Percentiles rank a stretch among this genome's conserved stretches.
These are phyloP conservation scores for Quercus lobata DNA, from an alignment of 331 rosid genomes.

Conservation along the genomic window DNA sequence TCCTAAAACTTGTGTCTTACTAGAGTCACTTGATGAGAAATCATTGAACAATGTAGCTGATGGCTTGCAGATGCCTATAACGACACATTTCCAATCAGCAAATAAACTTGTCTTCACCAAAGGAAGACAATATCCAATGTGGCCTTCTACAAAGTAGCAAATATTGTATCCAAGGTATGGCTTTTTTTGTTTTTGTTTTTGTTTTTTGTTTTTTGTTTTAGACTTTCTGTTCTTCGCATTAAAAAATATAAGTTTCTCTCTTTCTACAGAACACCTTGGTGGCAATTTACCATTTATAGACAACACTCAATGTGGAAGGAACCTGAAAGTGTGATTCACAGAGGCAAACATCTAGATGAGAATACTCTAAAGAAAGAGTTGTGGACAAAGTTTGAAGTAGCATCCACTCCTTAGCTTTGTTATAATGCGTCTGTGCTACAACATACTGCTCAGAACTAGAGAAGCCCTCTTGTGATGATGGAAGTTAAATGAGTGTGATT, in stretches of 20 bases:
- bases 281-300: slow-evolving; percentile 27
- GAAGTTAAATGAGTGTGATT: slow-evolving; percentile 15
- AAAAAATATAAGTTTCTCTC: neutral
- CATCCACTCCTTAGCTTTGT: slow-evolving; percentile 30
- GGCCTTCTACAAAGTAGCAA: slow-evolving; percentile 30
- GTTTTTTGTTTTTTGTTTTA: neutral
- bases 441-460: slow-evolving; percentile 48
- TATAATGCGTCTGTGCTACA: slow-evolving; percentile 10
- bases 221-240: neutral
- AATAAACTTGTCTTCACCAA: neutral
- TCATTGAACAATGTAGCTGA: slow-evolving; percentile 31
- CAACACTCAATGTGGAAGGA: neutral
- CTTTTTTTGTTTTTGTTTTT: neutral
- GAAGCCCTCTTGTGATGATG: slow-evolving; percentile 57
- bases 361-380: slow-evolving; percentile 84
- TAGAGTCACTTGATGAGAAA: slow-evolving; percentile 56
- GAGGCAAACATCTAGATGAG: slow-evolving; percentile 74
- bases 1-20: slow-evolving; percentile 69
- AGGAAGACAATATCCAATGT: slow-evolving; percentile 19
- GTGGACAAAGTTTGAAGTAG: slow-evolving; percentile 85
- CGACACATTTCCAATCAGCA: slow-evolving; percentile 5
- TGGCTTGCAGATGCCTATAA: slow-evolving; percentile 1
- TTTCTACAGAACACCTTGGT: slow-evolving; percentile 34
- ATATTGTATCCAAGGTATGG: slow-evolving; percentile 41
- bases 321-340: slow-evolving; percentile 41